A percentile compares a stretch with the other conserved stretches of the same genome.
These are phyloP conservation scores for Picochlorum sp. DNA, from an alignment of 139 green algal species.

Conservation along the genomic window DNA sequence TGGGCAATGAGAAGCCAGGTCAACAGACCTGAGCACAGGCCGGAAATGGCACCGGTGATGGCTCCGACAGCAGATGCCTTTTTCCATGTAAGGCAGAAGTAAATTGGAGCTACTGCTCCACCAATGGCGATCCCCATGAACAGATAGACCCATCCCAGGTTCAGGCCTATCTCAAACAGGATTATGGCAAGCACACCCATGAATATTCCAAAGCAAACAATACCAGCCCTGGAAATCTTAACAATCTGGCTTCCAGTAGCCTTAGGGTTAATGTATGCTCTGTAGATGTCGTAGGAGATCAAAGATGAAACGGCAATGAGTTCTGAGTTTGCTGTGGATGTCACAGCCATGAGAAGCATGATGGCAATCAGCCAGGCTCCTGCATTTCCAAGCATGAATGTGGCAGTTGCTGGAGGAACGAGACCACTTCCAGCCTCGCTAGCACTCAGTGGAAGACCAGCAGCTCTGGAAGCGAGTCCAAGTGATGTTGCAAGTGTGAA, in stretches of 20 bases:
- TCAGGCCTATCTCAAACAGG: slow-evolving; percentile 64
- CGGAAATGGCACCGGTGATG: slow-evolving; percentile 49
- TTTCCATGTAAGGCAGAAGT: slow-evolving; percentile 45
- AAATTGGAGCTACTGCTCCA: slow-evolving; percentile 64
- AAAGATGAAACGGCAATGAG: slow-evolving; percentile 81
- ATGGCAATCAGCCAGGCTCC: slow-evolving; percentile 71
- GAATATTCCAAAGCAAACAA: slow-evolving; percentile 60
- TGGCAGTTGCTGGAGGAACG: slow-evolving; percentile 71
- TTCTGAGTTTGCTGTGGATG: slow-evolving; percentile 72
- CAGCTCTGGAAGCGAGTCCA: slow-evolving; percentile 67
- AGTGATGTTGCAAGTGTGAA: slow-evolving; percentile 88
- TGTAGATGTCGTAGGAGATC: slow-evolving; percentile 69
- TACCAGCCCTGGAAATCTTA: slow-evolving; percentile 40
- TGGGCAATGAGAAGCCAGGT: slow-evolving; percentile 42
- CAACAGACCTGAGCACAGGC: slow-evolving; percentile 42
- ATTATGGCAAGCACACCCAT: slow-evolving; percentile 70
- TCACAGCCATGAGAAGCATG: slow-evolving; percentile 83
- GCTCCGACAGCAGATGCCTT: slow-evolving; percentile 55
- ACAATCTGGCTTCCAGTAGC: slow-evolving; percentile 72
- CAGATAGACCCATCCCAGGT: slow-evolving; percentile 71
- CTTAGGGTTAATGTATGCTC: slow-evolving; percentile 44
- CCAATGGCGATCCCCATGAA: slow-evolving; percentile 82
- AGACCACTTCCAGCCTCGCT: slow-evolving; percentile 57
- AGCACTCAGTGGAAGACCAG: slow-evolving; percentile 75
- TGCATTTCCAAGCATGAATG: slow-evolving; percentile 67